phyloP scores from a whole-genome alignment of 2,329 filamentous ascomycete species.

The Onygenales sp. region DNA sequence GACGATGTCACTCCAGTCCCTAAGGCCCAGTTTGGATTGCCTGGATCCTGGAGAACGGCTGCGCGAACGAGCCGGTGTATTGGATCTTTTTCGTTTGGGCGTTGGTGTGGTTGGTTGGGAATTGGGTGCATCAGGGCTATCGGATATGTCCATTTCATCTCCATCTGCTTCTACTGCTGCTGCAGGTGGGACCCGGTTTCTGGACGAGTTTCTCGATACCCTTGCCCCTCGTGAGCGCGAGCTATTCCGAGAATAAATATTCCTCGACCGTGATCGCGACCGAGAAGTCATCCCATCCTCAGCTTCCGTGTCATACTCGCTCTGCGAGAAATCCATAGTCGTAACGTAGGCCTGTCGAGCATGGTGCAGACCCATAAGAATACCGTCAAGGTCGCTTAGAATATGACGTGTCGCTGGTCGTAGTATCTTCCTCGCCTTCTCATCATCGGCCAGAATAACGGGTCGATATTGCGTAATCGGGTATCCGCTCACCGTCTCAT shows the following conservation, averaged over 20 bases:
- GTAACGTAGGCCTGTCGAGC: constrained; percentile 45
- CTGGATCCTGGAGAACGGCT: constrained; percentile 2
- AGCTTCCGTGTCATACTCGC: constrained; percentile 21
- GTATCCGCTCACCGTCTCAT: constrained; percentile 12
- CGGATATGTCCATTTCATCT: constrained; percentile 5
- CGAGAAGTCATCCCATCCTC: constrained; percentile 19
- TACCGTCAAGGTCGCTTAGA: constrained; percentile 57
- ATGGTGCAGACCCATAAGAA: constrained; percentile 62
- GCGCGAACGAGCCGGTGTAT: background rate
- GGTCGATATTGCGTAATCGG: constrained; percentile 28
- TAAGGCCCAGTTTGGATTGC: constrained; percentile 28
- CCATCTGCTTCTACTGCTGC: background rate
- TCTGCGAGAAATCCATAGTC: constrained; percentile 19
- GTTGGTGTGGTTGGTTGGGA: background rate
- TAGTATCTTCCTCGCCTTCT: constrained; percentile 54
- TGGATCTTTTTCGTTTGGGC: background rate
- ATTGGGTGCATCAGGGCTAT: background rate
- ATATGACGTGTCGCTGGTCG: constrained; percentile 62
- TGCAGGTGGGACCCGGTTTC: background rate
- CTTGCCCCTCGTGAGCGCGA: constrained; percentile 19
- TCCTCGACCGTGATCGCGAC: constrained; percentile 8
- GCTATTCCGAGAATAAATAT: constrained; percentile 3
- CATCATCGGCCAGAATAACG: constrained; percentile 60
- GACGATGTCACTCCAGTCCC: constrained; percentile 81
- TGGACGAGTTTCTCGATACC: background rate